phyloP scores from a whole-genome alignment of 2,329 filamentous ascomycete species.

The Paraphaeosphaeria minitans region DNA sequence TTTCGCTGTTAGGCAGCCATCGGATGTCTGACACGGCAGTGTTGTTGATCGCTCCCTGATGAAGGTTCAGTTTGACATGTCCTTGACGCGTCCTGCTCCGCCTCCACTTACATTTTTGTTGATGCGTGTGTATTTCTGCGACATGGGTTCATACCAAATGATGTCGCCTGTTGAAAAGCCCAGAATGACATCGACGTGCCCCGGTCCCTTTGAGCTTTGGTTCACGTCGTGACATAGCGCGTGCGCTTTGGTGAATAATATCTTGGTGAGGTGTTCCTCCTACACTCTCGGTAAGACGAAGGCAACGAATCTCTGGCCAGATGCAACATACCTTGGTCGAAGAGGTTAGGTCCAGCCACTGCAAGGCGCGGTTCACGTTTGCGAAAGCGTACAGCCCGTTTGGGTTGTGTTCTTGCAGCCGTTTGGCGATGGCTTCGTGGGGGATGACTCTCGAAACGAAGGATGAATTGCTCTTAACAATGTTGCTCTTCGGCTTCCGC shows the following conservation, averaged over 20 bases:
- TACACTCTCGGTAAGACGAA: constrained; percentile 41
- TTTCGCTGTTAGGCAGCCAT: constrained; percentile 95
- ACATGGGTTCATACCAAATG: constrained; percentile 98
- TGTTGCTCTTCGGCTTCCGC: constrained; percentile 96
- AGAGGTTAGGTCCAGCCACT: constrained; percentile 91
- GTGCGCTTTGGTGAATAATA: constrained; percentile 95
- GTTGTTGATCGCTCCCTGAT: constrained; percentile 79
- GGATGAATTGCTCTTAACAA: constrained; percentile 97
- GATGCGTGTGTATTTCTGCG: constrained; percentile 90
- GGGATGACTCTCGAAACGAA: constrained; percentile 97
- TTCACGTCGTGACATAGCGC: constrained; percentile 95
- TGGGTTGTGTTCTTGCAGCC: constrained; percentile 74
- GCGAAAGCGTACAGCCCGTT: constrained; percentile 90
- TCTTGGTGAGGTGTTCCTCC: constrained; percentile 91
- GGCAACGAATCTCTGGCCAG: not conserved
- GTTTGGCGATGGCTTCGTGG: constrained; percentile 79
- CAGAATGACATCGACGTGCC: constrained; percentile 89
- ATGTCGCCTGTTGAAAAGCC: constrained; percentile 96
- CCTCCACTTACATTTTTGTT: constrained; percentile 80
- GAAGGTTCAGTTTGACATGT: not conserved
- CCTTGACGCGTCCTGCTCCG: not conserved
- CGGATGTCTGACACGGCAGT: constrained; percentile 84
- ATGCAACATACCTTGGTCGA: constrained; percentile 62
- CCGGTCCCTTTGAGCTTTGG: constrained; percentile 73
- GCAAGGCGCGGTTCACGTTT: constrained; percentile 92